Base-by-base conservation (phyloP, 768 basidiomycete genomes). In the Neoboletus magnificus region DNA sequence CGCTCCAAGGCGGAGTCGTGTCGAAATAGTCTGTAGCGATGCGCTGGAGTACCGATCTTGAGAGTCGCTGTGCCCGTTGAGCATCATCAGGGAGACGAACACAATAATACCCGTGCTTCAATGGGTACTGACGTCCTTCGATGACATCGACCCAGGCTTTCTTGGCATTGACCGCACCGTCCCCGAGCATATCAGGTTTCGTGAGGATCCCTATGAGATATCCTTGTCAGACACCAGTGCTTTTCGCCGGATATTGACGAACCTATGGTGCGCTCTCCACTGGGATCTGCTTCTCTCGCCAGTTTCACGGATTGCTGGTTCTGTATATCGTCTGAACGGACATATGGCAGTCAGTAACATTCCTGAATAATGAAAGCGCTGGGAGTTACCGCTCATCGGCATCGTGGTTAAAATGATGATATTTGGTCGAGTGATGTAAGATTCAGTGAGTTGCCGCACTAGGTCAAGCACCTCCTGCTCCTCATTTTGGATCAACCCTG, bases 381-480 rank as follows among this genome's bases (percentile, higher is more conserved):
- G 16, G 20, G 61, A 35, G 65, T 55, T 56, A 84, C 86, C 85
- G 47, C 73, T 80, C 77, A 86, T 84, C 0, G 87, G 85, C 50
- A 88, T 80, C 0, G 84, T 80, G 0, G 87, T 78, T 1, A 90
- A 74, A 50, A 89, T 83, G 12, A 90, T 64, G 0, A 82, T 82
- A 46, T 85, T 84, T 9, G 70, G 56, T n/a, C 69, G 69, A 7
- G 41, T 48, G 57, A 87, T 83, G 48, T 82, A 74, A 3, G 66
- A 62, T 33, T 74, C 75, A 0, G 81, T 82, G 5, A 89, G 69
- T 22, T 74, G 52, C 30, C 71, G 69, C 22, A 89, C 79, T 8
- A 84, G 66, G 0, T 74, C 67, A 20, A 82, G 74, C 0, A 77
- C 65, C 0, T 73, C 69, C 0, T 70, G 55, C 0, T 71, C 69